Conservation (phyloP, 2,329 filamentous ascomycete species). For the Colletotrichum coccodes region DNA sequence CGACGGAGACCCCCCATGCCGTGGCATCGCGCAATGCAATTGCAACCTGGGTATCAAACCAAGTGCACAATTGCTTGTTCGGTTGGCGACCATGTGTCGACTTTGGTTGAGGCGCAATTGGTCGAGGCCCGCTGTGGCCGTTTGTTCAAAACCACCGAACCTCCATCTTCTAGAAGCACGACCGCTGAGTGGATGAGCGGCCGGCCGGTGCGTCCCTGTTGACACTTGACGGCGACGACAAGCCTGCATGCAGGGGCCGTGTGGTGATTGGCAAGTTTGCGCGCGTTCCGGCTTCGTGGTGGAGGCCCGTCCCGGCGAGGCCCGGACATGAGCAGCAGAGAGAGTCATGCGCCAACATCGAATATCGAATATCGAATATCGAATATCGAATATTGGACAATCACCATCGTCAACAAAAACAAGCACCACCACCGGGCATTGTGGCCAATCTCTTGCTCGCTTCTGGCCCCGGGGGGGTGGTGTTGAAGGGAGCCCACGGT, state of each 20-base stretch:
- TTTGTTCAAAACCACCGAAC: neutral
- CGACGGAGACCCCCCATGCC: slow-evolving; percentile 2
- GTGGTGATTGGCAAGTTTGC: slow-evolving; percentile 1
- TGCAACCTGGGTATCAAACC: neutral
- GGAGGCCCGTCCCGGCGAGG: slow-evolving; percentile 30
- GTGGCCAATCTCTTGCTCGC: neutral
- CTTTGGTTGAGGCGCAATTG: neutral
- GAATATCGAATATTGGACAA: too few relatives aligned
- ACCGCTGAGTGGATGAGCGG: slow-evolving; percentile 19
- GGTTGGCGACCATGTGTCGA: slow-evolving; percentile 24
- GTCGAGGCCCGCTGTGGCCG: neutral
- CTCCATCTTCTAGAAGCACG: slow-evolving; percentile 33
- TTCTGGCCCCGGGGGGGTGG: neutral
- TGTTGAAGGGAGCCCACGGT: neutral
- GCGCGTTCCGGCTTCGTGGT: neutral
- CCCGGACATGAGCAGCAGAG: slow-evolving; percentile 17
- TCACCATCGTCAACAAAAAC: slow-evolving; percentile 15
- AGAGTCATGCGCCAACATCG: neutral
- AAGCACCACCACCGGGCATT: neutral
- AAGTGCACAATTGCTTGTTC: slow-evolving; percentile 18
- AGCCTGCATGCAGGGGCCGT: neutral
- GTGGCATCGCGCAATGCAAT: neutral
- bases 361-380: too few relatives aligned
- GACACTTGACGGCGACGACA: slow-evolving; percentile 15
- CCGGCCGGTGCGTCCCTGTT: slow-evolving; percentile 20